These are phyloP conservation scores for Fistulina hepatica DNA, from an alignment of 1,284 basidiomycete species.

Conservation along the genomic window DNA sequence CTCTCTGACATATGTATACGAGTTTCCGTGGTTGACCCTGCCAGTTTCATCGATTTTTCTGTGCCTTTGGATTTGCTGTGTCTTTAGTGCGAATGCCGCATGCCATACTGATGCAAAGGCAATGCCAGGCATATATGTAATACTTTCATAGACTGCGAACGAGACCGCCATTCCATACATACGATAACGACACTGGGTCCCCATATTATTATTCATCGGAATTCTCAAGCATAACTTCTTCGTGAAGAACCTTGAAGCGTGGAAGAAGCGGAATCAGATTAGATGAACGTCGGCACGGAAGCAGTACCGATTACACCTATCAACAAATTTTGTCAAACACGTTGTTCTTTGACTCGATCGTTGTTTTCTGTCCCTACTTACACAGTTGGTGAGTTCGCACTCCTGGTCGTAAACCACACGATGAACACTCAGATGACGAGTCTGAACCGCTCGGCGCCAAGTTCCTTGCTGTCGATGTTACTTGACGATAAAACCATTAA, in stretches of 20 bases:
- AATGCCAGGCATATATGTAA: too few species aligned
- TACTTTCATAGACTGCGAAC: too few species aligned
- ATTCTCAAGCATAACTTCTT: too few species aligned
- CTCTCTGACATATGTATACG: too few species aligned
- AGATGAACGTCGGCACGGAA: neutral
- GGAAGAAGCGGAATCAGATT: slow-evolving; percentile 10
- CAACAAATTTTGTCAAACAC: neutral
- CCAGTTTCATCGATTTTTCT: too few species aligned
- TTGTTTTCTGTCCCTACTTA: slow-evolving; percentile 10
- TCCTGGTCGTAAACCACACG: slow-evolving; percentile 23
- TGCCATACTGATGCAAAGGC: too few species aligned
- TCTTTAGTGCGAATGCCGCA: too few species aligned
- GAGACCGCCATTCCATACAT: too few species aligned
- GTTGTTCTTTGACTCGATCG: slow-evolving; percentile 3
- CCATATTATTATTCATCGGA: too few species aligned
- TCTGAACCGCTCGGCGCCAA: slow-evolving; percentile 51
- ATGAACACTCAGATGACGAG: slow-evolving; percentile 85
- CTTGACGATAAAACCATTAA: slow-evolving; percentile 53
- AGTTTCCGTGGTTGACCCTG: too few species aligned
- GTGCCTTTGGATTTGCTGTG: too few species aligned
- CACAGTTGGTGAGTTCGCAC: slow-evolving; percentile 20
- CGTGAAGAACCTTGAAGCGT: slow-evolving; percentile 16
- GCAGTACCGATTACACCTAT: neutral
- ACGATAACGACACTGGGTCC: too few species aligned
- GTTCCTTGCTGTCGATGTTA: slow-evolving; percentile 45